These are phyloP conservation scores for Curvularia spicifera DNA, from an alignment of 2,329 filamentous ascomycete genomes.

Conservation along the genomic window DNA sequence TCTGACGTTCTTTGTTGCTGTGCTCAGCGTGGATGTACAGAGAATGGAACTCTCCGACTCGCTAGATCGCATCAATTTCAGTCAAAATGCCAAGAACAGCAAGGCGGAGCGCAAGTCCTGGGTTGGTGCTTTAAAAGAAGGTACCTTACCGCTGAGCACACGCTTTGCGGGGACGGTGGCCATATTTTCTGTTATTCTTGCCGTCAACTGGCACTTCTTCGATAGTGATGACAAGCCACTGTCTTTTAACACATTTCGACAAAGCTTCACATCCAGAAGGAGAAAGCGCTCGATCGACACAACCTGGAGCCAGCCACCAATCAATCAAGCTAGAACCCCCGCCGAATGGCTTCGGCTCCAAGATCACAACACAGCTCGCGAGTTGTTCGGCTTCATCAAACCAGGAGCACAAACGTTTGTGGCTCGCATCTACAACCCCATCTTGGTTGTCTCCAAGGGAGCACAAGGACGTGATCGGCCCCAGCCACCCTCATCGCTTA, in stretches of 20 bases:
- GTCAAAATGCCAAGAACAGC: slow-evolving; percentile 54
- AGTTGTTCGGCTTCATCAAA: slow-evolving; percentile 78
- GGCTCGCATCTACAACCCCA: slow-evolving; percentile 75
- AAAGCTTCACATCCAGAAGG: slow-evolving; percentile 32
- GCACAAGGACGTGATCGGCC: slow-evolving; percentile 67
- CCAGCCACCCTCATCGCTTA: slow-evolving; percentile 57
- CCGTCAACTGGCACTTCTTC: slow-evolving; percentile 80
- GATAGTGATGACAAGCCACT: slow-evolving; percentile 59
- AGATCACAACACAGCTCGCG: slow-evolving; percentile 77
- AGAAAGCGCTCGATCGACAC: slow-evolving; percentile 22
- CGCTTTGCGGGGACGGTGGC: slow-evolving; percentile 76
- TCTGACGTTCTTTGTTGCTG: slow-evolving; percentile 79
- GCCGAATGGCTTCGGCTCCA: slow-evolving; percentile 78
- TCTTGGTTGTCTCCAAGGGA: slow-evolving; percentile 73
- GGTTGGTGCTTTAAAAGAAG: slow-evolving; percentile 67
- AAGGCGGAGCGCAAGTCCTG: slow-evolving; percentile 60
- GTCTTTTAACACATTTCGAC: slow-evolving; percentile 33
- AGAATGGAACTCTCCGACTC: slow-evolving; percentile 78
- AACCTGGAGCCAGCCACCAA: slow-evolving; percentile 57
- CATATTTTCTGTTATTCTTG: slow-evolving; percentile 73
- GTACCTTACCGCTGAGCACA: slow-evolving; percentile 72
- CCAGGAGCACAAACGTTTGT: slow-evolving; percentile 74
- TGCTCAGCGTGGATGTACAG: slow-evolving; percentile 79
- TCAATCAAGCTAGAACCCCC: slow-evolving; percentile 78
- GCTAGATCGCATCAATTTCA: slow-evolving; percentile 56